Evolutionary conservation across 2,329 filamentous ascomycete genomes (phyloP), one percentile per base, ranked within the genome.

Genomic region (Fusarium marasasianum): DNA sequence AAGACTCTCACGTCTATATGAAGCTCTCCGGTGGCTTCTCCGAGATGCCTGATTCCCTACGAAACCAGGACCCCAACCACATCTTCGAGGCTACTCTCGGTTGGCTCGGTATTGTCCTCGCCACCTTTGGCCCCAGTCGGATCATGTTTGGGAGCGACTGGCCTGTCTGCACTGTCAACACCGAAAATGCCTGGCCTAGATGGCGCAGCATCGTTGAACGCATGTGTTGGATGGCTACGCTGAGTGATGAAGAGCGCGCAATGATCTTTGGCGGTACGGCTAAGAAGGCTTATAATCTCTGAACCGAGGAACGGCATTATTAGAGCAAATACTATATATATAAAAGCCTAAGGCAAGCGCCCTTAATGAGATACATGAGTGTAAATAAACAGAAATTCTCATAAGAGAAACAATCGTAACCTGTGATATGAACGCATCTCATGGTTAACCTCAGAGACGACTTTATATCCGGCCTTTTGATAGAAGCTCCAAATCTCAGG

Each of bases 61-160:
- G 85, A 76, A 80, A 79, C 31, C 84, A 86, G 33, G 81, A 86
- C 15, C 80, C 87, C 40, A 84, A 88, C 64, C 86, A 89, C 41
- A 88, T 94, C 64, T 91, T 94, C 73, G 84, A 88, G 70, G 87
- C 87, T 45, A 86, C 93, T 26, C 86, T 88, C 66, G 91, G 92
- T 31, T 97, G 94, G 92, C 88, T 94, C 5, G 89, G 91, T 69
- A 89, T 92, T 59, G 84, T 95, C 2, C 89, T 97, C 59, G 88
- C 91, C 35, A 88, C 88, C 3, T 98, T 98, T 79, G 91, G 93
- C 4, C 84, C 92, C 1, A 80, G 85, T 29, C 88, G 94, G 72
- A 88, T 96, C 80, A 95, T 98, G 92, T 98, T 96, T 82, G 95
- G 92, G 31, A 95, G 93, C 73, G 95, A 98, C 82, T 98, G 96